phyloP scores from a whole-genome alignment of 1,139 yeast species.

The Geotrichum histeridarum region DNA sequence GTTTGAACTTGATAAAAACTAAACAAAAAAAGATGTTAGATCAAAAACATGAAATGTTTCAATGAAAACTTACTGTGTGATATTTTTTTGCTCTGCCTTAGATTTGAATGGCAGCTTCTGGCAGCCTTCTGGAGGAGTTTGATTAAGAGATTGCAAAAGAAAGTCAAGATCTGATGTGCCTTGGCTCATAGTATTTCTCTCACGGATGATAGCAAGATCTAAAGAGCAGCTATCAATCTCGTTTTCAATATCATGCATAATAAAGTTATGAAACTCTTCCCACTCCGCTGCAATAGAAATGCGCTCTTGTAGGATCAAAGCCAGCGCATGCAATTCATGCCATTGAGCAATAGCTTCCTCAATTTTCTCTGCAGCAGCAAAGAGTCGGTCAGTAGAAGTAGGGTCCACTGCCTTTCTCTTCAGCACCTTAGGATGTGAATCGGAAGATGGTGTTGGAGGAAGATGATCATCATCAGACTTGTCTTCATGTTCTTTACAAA shows the following conservation, averaged over 20 bases:
- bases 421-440: slow-evolving; percentile 2
- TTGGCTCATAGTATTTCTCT: slow-evolving; percentile 18
- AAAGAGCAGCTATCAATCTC: slow-evolving; percentile 49
- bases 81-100: not conserved
- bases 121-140: not conserved
- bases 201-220: slow-evolving; percentile 34
- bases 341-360: slow-evolving; percentile 30
- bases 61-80: slow-evolving; percentile 4
- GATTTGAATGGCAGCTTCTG: slow-evolving; percentile 11
- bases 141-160: slow-evolving; percentile 3
- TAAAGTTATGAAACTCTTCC: slow-evolving; percentile 50
- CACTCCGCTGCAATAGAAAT: slow-evolving; percentile 55
- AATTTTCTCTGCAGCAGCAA: slow-evolving; percentile 28
- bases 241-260: slow-evolving; percentile 48
- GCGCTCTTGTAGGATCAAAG: slow-evolving; percentile 41
- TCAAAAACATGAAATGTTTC: slow-evolving; percentile 19
- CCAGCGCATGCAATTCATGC: slow-evolving; percentile 41
- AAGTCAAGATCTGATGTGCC: not conserved
- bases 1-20: slow-evolving; percentile 4
- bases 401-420: slow-evolving; percentile 26
- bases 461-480: slow-evolving; percentile 28
- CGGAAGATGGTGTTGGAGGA: slow-evolving; percentile 26
- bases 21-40: not conserved
- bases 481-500: slow-evolving; percentile 21
- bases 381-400: slow-evolving; percentile 35